Percentiles rank a stretch among this genome's conserved stretches.
These are phyloP conservation scores for Moesziomyces sp. DNA, from an alignment of 1,284 basidiomycete species.

Conservation along the genomic window DNA sequence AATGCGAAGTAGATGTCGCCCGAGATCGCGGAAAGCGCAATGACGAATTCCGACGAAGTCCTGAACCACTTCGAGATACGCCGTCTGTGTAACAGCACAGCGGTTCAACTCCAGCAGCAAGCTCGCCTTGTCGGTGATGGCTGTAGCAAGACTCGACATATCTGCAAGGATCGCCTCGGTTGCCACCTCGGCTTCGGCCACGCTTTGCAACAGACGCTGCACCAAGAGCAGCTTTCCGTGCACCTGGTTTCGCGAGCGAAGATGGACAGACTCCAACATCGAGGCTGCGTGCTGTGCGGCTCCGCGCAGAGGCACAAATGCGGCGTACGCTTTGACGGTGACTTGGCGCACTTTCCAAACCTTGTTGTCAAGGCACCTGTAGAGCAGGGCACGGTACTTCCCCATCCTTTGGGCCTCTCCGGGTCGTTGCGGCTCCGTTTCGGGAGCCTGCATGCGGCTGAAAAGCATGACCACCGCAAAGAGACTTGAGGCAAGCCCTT, in stretches of 20 bases:
- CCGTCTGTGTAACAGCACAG: slow-evolving; percentile 49
- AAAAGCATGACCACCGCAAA: slow-evolving; percentile 61
- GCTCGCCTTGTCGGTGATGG: slow-evolving; percentile 15
- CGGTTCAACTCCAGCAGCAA: slow-evolving; percentile 36
- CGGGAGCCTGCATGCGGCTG: slow-evolving; percentile 48
- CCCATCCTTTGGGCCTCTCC: slow-evolving; percentile 21
- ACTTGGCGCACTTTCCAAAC: slow-evolving; percentile 57
- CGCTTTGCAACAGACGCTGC: slow-evolving; percentile 38
- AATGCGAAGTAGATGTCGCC: slow-evolving; percentile 13
- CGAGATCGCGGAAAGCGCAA: slow-evolving; percentile 14
- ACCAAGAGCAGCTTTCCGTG: slow-evolving; percentile 52
- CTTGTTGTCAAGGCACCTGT: slow-evolving; percentile 43
- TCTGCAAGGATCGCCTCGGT: slow-evolving; percentile 10
- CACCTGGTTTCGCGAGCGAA: slow-evolving; percentile 49
- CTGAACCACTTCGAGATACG: slow-evolving; percentile 49
- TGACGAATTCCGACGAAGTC: slow-evolving; percentile 24
- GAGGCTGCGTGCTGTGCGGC: slow-evolving; percentile 10
- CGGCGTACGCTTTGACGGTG: slow-evolving; percentile 42
- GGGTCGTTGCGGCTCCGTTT: slow-evolving; percentile 16
- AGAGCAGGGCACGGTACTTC: slow-evolving; percentile 23
- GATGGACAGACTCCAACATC: slow-evolving; percentile 9
- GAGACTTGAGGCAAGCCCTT: slow-evolving; percentile 43
- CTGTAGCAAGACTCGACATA: slow-evolving; percentile 11
- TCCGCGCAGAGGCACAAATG: slow-evolving; percentile 28
- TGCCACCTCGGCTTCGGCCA: slow-evolving; percentile 21